Evolutionary conservation across 192 early-diverging fungal species (phyloP), one percentile per base, ranked within the genome.

Genomic region (Podila minutissima): DNA sequence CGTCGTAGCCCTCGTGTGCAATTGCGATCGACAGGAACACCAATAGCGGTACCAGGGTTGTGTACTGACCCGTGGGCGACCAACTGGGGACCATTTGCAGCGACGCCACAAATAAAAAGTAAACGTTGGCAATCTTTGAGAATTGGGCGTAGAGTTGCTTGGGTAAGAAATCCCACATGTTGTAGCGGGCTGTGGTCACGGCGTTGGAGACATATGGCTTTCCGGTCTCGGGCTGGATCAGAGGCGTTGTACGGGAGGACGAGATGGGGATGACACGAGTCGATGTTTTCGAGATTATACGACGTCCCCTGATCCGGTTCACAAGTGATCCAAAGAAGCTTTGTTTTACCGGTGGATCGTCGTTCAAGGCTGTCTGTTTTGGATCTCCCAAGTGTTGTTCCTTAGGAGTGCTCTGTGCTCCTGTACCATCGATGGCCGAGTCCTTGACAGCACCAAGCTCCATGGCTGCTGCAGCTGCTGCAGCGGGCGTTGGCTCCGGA

Each of bases 11-110:
- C 73, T 94, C 93, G 64, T 91, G 93, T 13, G 92, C 86, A 53
- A 95, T 95, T 35, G 94, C 92, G 26, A 95, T 86, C 35, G 89
- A 83, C 49, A 95, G 89, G 68, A 95, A 95, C 22, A 95, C 69
- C 59, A 88, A 73, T 41, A 95, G 83, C 28, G 94, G 94, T 10
- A 94, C 75, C 13, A 95, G 74, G 6, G 94, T 95, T 20, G 93
- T 95, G 83, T 87, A 95, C 37, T 88, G 89, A 28, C 94, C 94
- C 2, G 94, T 95, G 2, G 94, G 93, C 48, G 89, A 90, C 86
- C 91, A 91, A 12, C 88, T 88, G 0, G 91, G 88, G n/a, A 91
- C 82, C 71, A 86, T 78, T 68, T 92, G 90, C 35, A 92, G 58
- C 20, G 62, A 67, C 1, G 89, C 89, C 5, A 92, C 90, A 53